A percentile compares a stretch with the other conserved stretches of the same genome.
Conservation (phyloP, 129 eudicot species). For the Artemisia tridentata region DNA sequence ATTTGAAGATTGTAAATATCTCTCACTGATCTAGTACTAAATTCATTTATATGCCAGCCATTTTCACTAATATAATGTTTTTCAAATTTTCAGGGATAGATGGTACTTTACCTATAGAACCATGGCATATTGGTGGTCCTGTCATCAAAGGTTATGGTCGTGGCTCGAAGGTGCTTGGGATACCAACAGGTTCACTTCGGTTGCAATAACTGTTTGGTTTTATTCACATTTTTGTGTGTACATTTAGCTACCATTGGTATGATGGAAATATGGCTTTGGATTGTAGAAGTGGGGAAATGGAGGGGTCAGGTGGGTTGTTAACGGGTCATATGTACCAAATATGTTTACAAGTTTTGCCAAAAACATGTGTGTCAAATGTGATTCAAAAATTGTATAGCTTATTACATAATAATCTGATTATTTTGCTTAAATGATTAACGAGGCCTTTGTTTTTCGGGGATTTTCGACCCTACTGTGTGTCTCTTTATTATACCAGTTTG, state of each 20-base stretch:
- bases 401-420: neutral
- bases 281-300: neutral
- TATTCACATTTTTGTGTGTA: neutral
- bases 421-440: neutral
- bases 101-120: constrained; percentile 76
- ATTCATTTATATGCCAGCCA: neutral
- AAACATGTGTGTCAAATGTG: neutral
- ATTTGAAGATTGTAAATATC: constrained; percentile 82
- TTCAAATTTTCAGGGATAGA: constrained; percentile 63
- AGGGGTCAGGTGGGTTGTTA: neutral
- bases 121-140: constrained; percentile 96
- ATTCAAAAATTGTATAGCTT: neutral
- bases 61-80: constrained; percentile 1
- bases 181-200: constrained; percentile 76
- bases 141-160: constrained; percentile 96
- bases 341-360: neutral
- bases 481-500: neutral
- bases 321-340: neutral
- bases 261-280: neutral
- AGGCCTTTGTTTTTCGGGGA: neutral
- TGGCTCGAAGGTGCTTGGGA: constrained; percentile 98
- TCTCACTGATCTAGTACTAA: constrained; percentile 29
- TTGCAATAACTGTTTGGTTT: neutral
- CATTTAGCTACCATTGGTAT: constrained; percentile 3
- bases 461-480: neutral